Conservation (phyloP, 225 moss, liverwort and hornwort genomes). For the Rhytidiadelphus loreus region DNA sequence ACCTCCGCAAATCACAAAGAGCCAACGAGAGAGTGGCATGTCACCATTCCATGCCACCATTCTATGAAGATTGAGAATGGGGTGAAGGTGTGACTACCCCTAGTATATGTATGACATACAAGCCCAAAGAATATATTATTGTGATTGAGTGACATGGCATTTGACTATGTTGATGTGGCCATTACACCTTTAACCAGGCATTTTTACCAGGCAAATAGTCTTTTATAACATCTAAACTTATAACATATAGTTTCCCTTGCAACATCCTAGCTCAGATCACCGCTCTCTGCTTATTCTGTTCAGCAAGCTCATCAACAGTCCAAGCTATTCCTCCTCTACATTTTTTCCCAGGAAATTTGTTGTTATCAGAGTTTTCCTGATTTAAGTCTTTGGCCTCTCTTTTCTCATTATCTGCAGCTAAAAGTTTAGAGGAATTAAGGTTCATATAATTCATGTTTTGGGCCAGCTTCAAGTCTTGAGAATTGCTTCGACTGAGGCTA, state of each 20-base stretch:
- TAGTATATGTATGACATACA: neutral
- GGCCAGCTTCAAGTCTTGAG: conserved; percentile 4
- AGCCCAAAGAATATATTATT: neutral
- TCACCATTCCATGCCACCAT: no score
- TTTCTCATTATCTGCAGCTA: neutral
- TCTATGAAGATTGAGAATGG: no score
- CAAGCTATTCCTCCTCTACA: conserved; percentile 35
- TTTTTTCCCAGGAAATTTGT: conserved; percentile 26
- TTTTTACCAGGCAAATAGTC: neutral
- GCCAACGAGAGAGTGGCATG: no score
- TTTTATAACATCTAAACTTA: neutral
- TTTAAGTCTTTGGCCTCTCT: neutral
- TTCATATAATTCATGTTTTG: neutral
- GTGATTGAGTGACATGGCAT: neutral
- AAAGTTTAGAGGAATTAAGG: neutral
- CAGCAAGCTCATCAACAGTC: conserved; percentile 40
- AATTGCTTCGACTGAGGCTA: neutral
- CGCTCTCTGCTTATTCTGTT: conserved; percentile 14
- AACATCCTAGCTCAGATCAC: neutral
- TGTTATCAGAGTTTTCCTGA: neutral
- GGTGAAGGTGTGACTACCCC: no score
- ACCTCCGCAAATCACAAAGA: no score
- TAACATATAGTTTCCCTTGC: neutral
- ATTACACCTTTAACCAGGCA: no score
- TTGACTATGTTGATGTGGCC: neutral